Percentiles rank a stretch among this genome's conserved stretches.
Conservation (phyloP, 2,329 filamentous ascomycete species). For the Phaeophleospora eucalypticola region DNA sequence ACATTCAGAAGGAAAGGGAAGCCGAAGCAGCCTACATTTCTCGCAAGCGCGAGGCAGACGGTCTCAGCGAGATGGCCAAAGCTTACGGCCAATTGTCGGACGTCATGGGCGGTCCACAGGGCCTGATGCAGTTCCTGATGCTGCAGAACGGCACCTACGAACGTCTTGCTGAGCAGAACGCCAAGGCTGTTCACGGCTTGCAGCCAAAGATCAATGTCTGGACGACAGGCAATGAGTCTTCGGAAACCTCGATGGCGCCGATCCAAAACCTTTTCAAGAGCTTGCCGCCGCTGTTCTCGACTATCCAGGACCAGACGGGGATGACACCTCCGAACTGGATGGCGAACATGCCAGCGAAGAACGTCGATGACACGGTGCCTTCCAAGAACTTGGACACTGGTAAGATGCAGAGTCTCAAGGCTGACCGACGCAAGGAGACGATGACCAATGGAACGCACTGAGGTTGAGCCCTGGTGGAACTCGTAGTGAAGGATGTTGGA, state of each 20-base stretch:
- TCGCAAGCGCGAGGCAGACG: conserved; percentile 71
- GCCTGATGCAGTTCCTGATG: conserved; percentile 82
- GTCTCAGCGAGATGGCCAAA: conserved; percentile 70
- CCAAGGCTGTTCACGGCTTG: conserved; percentile 67
- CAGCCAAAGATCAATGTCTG: conserved; percentile 88
- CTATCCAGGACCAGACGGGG: conserved; percentile 84
- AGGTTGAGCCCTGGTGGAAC: no score
- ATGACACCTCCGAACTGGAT: conserved; percentile 73
- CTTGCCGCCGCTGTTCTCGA: conserved; percentile 75
- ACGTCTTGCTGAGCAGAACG: conserved; percentile 73
- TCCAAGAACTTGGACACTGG: conserved; percentile 1
- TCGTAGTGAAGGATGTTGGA: no score
- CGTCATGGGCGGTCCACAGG: conserved; percentile 73
- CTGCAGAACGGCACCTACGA: conserved; percentile 77
- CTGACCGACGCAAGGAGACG: neutral
- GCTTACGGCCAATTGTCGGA: conserved; percentile 69
- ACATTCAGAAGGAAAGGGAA: conserved; percentile 18
- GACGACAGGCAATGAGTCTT: conserved; percentile 65
- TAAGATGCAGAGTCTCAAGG: neutral
- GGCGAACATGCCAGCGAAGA: conserved; percentile 47
- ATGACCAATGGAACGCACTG: neutral
- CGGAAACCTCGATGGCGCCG: conserved; percentile 50
- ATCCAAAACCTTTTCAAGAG: conserved; percentile 75
- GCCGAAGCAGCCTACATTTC: conserved; percentile 54
- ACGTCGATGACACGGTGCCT: conserved; percentile 39